These are phyloP conservation scores for Tricholomella constricta DNA, from an alignment of 768 basidiomycete genomes.

Conservation along the genomic window DNA sequence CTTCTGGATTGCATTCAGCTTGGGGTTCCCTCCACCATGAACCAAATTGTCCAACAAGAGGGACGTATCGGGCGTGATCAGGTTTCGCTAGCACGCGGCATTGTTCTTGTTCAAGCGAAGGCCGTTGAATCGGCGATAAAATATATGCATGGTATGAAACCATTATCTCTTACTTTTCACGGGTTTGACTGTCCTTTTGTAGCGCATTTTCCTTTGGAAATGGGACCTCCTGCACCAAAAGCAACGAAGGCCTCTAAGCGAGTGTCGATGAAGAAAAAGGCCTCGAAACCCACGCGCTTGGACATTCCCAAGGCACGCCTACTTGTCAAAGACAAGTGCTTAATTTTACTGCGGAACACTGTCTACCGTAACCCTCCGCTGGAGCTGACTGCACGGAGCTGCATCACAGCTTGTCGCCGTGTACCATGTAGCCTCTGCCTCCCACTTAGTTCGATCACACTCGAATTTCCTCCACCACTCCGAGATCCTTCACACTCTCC, in stretches of 20 bases:
- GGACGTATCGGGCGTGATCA: slow-evolving; percentile 6
- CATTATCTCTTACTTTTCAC: too few species aligned
- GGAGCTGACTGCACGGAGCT: neutral
- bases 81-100: neutral
- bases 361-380: neutral
- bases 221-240: neutral
- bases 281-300: neutral
- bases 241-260: neutral
- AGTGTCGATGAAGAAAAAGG: neutral
- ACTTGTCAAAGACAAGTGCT: neutral
- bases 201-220: neutral
- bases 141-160: too few species aligned
- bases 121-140: neutral
- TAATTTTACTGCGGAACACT: neutral
- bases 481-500: neutral
- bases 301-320: neutral
- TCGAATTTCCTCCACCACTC: neutral
- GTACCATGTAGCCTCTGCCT: neutral
- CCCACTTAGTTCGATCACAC: neutral
- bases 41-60: slow-evolving; percentile 6
- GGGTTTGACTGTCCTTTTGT: too few species aligned
- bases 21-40: neutral
- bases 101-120: slow-evolving; percentile 2
- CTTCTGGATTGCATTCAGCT: slow-evolving; percentile 6
- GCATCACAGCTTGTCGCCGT: neutral